A percentile compares a stretch with the other conserved stretches of the same genome.
Evolutionary conservation across 2,329 filamentous ascomycete species (phyloP).

Genomic region (Cladobotryum protrusum): DNA sequence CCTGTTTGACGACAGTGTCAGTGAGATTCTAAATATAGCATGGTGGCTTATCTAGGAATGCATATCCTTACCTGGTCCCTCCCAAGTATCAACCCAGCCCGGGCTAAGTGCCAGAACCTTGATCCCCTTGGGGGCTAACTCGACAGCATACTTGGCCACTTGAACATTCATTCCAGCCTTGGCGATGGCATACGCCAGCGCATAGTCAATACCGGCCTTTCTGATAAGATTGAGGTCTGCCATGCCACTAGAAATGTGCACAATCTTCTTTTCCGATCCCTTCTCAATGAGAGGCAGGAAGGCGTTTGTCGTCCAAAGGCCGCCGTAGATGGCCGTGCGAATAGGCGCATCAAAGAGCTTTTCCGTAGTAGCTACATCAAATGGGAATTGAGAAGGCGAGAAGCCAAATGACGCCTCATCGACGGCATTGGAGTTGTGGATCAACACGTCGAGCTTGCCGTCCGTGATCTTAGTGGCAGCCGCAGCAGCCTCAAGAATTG

Average conservation of each 20-base stretch:
- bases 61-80: neutral
- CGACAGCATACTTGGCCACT: constrained; percentile 34
- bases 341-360: constrained; percentile 33
- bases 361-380: constrained; percentile 6
- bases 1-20: too few relatives aligned
- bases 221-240: constrained; percentile 26
- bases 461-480: constrained; percentile 26
- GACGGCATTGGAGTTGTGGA: constrained; percentile 31
- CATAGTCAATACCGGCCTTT: constrained; percentile 17
- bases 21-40: too few relatives aligned
- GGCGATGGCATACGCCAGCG: constrained; percentile 28
- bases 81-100: constrained; percentile 14
- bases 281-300: constrained; percentile 36
- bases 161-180: constrained; percentile 37
- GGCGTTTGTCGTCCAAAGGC: constrained; percentile 23
- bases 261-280: constrained; percentile 34
- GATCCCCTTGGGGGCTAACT: constrained; percentile 16
- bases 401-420: constrained; percentile 14
- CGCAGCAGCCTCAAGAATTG: constrained; percentile 28
- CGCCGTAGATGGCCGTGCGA: constrained; percentile 24
- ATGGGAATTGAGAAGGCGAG: constrained; percentile 13
- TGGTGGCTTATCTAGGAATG: too few relatives aligned
- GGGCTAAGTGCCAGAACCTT: constrained; percentile 13
- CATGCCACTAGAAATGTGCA: constrained; percentile 31
- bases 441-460: constrained; percentile 34